Conservation (phyloP, 192 early-diverging fungal genomes). For the Mortierella hygrophila region DNA sequence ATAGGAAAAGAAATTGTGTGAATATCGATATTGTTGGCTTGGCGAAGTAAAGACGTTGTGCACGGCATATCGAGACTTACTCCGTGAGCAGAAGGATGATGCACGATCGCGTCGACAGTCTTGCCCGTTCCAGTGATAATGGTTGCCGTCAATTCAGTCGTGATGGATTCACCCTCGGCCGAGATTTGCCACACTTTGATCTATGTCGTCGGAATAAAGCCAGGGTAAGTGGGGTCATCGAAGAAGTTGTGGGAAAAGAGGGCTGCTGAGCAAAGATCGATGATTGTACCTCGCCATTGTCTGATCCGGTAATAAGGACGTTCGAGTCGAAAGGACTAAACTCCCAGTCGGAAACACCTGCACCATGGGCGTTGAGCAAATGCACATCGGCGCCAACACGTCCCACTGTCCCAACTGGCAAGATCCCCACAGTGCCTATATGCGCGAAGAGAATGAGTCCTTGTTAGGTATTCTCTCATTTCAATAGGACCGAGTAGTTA, state of each 20-base stretch:
- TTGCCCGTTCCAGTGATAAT: constrained; percentile 53
- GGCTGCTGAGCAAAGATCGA: background rate
- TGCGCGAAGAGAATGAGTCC: background rate
- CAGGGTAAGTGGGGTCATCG: background rate
- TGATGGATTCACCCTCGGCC: background rate
- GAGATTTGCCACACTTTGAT: constrained; percentile 64
- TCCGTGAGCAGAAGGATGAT: constrained; percentile 64
- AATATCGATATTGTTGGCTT: background rate
- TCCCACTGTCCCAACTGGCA: constrained; percentile 30
- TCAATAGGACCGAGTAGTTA: too few species aligned
- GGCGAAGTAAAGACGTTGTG: too few species aligned
- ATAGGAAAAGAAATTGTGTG: background rate
- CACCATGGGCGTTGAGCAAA: constrained; percentile 57
- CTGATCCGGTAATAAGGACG: constrained; percentile 57
- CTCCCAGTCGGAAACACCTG: constrained; percentile 61
- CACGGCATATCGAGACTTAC: constrained; percentile 25
- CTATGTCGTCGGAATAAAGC: constrained; percentile 8
- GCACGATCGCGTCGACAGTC: constrained; percentile 53
- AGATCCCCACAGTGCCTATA: constrained; percentile 32
- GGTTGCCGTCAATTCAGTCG: constrained; percentile 27
- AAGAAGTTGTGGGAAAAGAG: background rate
- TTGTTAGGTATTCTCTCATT: background rate
- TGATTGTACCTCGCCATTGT: constrained; percentile 57
- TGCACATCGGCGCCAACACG: constrained; percentile 32
- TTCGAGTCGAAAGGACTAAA: constrained; percentile 61